Base-by-base conservation (phyloP, 73 alveolate genomes). In the Stentor coeruleus region DNA sequence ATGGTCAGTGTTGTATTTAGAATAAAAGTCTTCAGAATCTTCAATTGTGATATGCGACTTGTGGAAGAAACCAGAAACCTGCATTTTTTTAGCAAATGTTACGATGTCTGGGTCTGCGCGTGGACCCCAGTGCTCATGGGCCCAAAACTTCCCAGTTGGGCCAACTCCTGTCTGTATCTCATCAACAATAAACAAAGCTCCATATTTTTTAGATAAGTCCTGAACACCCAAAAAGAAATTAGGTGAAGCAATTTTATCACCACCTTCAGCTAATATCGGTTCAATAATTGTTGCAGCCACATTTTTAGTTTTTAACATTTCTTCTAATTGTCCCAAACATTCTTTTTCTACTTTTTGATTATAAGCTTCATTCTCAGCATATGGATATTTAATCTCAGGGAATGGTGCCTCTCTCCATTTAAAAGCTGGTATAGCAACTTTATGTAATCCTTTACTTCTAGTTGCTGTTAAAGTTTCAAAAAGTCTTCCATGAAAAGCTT, bases 281-380 rank as follows among this genome's bases (percentile, higher is more conserved):
- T 57, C 82, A 81, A 85, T 37, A 59, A 85, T 85, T 33, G 72
- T 87, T 14, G 87, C 91, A 42, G 87, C 91, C 11, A 85, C 76
- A 0, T 58, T 14, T 1, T 36, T 15, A 26, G 14, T 49, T 40
- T 59, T 77, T 20, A 85, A n/a, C 14, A 77, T 37, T n/a, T 85
- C 36, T 38, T 74, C 85, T n/a, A 35, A 38, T 20, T 59, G 30
- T 3, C 58, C 84, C 36, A 85, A 74, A 40, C 66, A 42, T 40
- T 72, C 33, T 15, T 76, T 59, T 57, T 85, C 91, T 15, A 79
- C 83, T 28, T 40, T 33, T 4, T 35, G 60, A 20, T 72, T 75
- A 2, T 75, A 39, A 39, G 83, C 2, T 75, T 75, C 83, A 40
- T 75, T 39, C 3, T n/a, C 1, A 38, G 20, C 20, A 2, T 75